These are phyloP conservation scores for Macrophomina phaseolina DNA, from an alignment of 2,329 filamentous ascomycete genomes.

Conservation along the genomic window DNA sequence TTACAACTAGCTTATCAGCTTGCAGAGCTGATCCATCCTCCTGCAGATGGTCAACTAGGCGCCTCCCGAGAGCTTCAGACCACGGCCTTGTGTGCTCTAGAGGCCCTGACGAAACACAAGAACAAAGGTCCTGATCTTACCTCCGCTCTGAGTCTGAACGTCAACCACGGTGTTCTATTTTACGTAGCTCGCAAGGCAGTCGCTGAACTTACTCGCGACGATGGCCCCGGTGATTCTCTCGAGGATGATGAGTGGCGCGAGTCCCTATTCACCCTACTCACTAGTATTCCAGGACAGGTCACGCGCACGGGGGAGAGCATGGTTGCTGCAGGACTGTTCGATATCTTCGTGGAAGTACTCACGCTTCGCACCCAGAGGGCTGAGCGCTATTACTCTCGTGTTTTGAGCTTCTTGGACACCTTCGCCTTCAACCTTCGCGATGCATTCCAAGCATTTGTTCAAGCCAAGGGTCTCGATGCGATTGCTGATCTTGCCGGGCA, in stretches of 20 bases:
- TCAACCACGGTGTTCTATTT: slow-evolving; percentile 93
- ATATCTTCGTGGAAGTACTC: slow-evolving; percentile 87
- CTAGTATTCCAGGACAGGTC: slow-evolving; percentile 73
- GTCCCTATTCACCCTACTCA: slow-evolving; percentile 83
- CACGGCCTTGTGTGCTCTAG: slow-evolving; percentile 78
- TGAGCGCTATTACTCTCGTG: slow-evolving; percentile 80
- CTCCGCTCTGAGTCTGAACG: slow-evolving; percentile 89
- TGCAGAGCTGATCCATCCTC: slow-evolving; percentile 86
- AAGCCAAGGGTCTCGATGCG: slow-evolving; percentile 83
- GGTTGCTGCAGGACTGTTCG: slow-evolving; percentile 86
- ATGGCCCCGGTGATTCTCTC: slow-evolving; percentile 29
- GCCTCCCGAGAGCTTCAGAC: slow-evolving; percentile 82
- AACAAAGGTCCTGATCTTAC: slow-evolving; percentile 80
- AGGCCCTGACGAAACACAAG: slow-evolving; percentile 82
- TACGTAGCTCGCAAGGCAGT: slow-evolving; percentile 93
- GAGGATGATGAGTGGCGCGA: slow-evolving; percentile 85
- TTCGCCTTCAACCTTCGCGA: slow-evolving; percentile 85
- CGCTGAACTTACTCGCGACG: slow-evolving; percentile 69
- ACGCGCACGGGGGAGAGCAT: slow-evolving; percentile 80
- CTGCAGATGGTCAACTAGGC: slow-evolving; percentile 68
- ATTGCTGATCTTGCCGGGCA: slow-evolving; percentile 85
- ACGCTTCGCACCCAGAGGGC: slow-evolving; percentile 81
- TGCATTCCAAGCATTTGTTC: slow-evolving; percentile 82
- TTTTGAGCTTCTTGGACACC: slow-evolving; percentile 86
- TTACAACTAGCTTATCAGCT: slow-evolving; percentile 92